Percentiles rank a stretch among this genome's conserved stretches.
Evolutionary conservation across 768 basidiomycete species (phyloP).

Genomic region (Trichaptum fuscoviolaceum): DNA sequence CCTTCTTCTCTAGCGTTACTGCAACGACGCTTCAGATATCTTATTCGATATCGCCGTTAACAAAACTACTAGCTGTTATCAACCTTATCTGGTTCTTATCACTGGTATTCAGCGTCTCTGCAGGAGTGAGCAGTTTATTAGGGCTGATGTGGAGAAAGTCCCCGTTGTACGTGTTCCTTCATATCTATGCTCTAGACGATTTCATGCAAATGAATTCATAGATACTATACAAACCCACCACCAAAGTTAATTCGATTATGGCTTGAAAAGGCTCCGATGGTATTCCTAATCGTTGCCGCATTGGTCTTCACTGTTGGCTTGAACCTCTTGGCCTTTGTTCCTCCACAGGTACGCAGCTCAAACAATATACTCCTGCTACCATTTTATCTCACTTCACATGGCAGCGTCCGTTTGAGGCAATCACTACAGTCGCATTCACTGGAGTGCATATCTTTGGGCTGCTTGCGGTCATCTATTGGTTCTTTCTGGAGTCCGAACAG

Average conservation of each 20-base stretch:
- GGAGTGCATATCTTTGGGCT: neutral
- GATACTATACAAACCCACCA: neutral
- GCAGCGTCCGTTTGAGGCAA: neutral
- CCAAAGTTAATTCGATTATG: neutral
- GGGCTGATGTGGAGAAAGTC: neutral
- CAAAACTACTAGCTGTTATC: neutral
- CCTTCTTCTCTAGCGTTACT: neutral
- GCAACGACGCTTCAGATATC: neutral
- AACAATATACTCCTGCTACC: neutral
- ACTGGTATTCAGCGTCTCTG: neutral
- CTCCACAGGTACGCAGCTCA: neutral
- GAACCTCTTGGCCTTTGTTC: neutral
- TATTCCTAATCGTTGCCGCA: neutral
- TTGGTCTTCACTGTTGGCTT: neutral
- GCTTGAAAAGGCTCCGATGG: neutral
- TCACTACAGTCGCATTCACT: neutral
- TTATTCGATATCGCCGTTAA: neutral
- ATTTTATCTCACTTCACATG: neutral
- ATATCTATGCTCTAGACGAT: neutral
- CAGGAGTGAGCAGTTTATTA: neutral
- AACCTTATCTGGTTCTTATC: neutral
- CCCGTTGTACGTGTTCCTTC: neutral
- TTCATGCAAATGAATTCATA: neutral
- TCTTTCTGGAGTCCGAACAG: neutral
- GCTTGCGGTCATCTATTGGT: neutral